Evolutionary conservation across 139 green algal genomes (phyloP).

Genomic region (Chlorella sp.): DNA sequence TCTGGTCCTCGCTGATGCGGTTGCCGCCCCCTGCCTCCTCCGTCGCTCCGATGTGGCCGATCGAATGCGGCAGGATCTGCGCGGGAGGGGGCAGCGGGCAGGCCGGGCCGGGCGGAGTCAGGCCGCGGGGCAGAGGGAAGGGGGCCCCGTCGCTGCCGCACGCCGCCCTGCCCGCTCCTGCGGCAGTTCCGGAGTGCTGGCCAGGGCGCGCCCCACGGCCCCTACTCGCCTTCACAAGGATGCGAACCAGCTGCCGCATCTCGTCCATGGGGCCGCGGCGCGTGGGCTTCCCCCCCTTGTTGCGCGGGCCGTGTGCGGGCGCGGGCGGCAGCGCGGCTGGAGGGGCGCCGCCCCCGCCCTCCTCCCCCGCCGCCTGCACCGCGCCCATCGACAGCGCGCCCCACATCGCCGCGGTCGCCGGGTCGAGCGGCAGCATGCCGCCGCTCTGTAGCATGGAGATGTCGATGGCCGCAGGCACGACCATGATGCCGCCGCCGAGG

Average conservation of each 20-base stretch:
- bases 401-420: not conserved
- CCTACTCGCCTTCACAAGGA: constrained; percentile 66
- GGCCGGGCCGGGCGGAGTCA: no score
- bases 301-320: constrained; percentile 11
- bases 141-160: no score
- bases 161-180: no score
- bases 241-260: constrained; percentile 88
- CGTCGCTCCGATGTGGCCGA: constrained; percentile 33
- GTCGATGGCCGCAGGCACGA: not conserved
- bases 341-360: not conserved
- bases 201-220: not conserved
- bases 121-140: no score
- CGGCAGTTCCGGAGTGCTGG: no score
- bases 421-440: not conserved
- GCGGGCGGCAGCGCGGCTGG: not conserved
- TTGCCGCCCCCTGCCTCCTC: constrained; percentile 78
- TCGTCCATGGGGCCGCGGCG: constrained; percentile 88
- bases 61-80: constrained; percentile 66
- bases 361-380: not conserved
- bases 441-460: not conserved
- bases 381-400: not conserved
- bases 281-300: constrained; percentile 33
- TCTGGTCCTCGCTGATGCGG: constrained; percentile 75
- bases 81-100: not conserved
- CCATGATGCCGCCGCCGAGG: no score